phyloP scores from a whole-genome alignment of 2,329 filamentous ascomycete genomes.

The Pseudocercospora eumusae region DNA sequence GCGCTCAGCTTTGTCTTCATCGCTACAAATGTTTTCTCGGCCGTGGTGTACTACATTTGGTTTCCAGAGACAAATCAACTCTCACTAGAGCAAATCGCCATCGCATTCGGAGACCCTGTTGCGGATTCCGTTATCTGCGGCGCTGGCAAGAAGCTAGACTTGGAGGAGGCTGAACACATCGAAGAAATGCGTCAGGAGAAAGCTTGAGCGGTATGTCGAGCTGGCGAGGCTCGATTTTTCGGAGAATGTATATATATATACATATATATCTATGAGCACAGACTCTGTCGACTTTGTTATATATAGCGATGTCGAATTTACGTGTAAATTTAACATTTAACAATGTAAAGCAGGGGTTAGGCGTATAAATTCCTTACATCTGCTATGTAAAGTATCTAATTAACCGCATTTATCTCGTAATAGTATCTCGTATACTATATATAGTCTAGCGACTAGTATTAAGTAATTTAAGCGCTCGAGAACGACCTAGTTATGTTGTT shows the following conservation, averaged over 20 bases:
- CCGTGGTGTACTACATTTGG: constrained; percentile 40
- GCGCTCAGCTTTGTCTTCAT: constrained; percentile 40
- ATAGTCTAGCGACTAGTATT: too few species aligned
- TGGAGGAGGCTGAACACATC: constrained; percentile 3
- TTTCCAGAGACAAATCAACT: constrained; percentile 42
- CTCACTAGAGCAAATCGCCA: constrained; percentile 41
- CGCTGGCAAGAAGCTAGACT: constrained; percentile 2
- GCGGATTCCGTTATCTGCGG: not conserved
- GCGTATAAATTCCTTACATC: too few species aligned
- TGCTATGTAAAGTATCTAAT: too few species aligned
- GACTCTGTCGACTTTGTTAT: not conserved
- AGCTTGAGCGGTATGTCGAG: not conserved
- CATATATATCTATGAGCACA: not conserved
- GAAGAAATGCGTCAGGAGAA: not conserved
- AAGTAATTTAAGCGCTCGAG: too few species aligned
- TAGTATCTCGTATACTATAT: too few species aligned
- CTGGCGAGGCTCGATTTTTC: too few species aligned
- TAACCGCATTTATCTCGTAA: too few species aligned
- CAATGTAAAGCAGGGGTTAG: too few species aligned
- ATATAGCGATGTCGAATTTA: too few species aligned
- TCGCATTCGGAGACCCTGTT: constrained; percentile 38
- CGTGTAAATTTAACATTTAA: too few species aligned
- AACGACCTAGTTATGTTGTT: too few species aligned
- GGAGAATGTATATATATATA: too few species aligned
- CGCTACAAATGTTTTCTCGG: constrained; percentile 35